Base-by-base conservation (phyloP, 169 alveolate species). In the Cryptosporidium viatorum region DNA sequence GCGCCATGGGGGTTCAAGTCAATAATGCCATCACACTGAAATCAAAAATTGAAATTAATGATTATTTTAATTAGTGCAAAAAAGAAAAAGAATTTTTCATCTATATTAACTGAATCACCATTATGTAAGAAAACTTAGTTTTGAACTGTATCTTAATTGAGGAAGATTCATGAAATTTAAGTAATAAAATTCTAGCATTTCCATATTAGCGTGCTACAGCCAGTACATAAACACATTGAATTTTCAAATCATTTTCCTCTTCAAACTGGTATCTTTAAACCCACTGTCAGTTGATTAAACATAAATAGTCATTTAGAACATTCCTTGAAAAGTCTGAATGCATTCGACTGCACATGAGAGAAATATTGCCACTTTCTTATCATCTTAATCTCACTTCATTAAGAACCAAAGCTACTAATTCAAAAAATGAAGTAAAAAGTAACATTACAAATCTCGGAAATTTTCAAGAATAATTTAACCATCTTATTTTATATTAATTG, bases 11-110 rank as follows among this genome's bases (percentile, higher is more conserved):
- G 1, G 29, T 73, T 12, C 33, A 52, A 26, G 41, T 73, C 16
- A 35, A 35, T 21, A 58, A 51, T 51, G 43, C 86, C 12, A 33
- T 52, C 1, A 58, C 71, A 33, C 10, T 73, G 29, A 73, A 55
- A 55, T 16, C 70, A 18, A 73, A 51, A 35, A 45, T n/a, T 14
- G 86, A 73, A 55, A n/a, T 73, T 21, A 33, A 52, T 18, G 86
- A 73, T 29, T 73, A 55, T 59, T 55, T 73, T 45, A 2, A 69
- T 23, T 21, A 18, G 4, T n/a, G 3, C 35, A 14, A 2, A 21
- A 37, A 16, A 9, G 7, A 37, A 5, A 37, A 37, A 37, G 7
- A 37, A 37, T 4, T 41, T 7, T 0, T 31, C 29, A 69, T 26
- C 21, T 55, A 3, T 21, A n/a, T 55, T 6, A 55, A 55, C 14